Evolutionary conservation across 2,329 filamentous ascomycete species (phyloP).

Genomic region (Magnaporthales sp.): DNA sequence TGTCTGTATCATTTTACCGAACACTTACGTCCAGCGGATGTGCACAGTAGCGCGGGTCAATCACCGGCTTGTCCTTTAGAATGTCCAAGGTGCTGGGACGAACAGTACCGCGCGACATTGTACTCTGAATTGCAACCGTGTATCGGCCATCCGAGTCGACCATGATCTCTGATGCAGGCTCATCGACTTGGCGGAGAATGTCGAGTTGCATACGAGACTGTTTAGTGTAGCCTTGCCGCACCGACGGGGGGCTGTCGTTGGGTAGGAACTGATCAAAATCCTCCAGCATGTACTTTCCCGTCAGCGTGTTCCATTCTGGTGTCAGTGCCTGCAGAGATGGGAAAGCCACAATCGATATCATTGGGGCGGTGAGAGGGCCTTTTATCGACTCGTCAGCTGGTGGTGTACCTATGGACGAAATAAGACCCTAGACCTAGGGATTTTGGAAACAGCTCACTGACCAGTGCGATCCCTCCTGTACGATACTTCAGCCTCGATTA

Average conservation of each 20-base stretch:
- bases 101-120: conserved; percentile 21
- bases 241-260: background rate
- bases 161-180: background rate
- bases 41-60: conserved; percentile 22
- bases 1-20: background rate
- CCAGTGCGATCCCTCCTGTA: background rate
- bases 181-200: background rate
- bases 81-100: conserved; percentile 25
- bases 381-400: background rate
- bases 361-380: background rate
- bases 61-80: conserved; percentile 17
- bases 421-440: background rate
- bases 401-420: background rate
- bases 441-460: background rate
- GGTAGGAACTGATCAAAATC: background rate
- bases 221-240: background rate
- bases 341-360: background rate
- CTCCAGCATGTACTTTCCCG: background rate
- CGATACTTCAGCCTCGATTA: background rate
- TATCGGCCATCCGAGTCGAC: background rate
- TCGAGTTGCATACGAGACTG: background rate
- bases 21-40: background rate
- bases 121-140: background rate
- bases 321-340: background rate
- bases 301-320: background rate